Evolutionary conservation across 495 filamentous ascomycete genomes (phyloP), one percentile per base, ranked within the genome.

Genomic region (Annulohypoxylon bovei): DNA sequence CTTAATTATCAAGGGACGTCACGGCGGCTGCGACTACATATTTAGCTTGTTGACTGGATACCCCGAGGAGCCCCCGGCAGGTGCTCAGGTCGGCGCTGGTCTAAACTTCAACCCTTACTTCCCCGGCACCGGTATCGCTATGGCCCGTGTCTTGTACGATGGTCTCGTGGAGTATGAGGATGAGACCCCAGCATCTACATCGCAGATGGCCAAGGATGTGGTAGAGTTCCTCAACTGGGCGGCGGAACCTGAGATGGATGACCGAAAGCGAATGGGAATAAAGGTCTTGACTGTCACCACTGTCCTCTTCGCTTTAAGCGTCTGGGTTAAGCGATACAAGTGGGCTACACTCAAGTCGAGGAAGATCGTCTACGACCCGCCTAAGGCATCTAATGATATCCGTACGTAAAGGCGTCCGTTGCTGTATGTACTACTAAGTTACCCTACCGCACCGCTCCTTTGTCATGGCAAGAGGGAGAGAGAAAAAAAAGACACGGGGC

Each of bases 61-160:
- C 80, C 95, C 95, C 60, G 95, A 99, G 73, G 95, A 99, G 84
- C 88, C 93, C 50, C 95, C 95, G 11, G 91, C 95, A 40, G 95
- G 95, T 74, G 93, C 89, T 66, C 80, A 83, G 65, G 88, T 99
- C 70, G 86, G 87, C 63, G 87, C 89, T 64, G 95, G 95, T 68
- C 89, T 99, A 79, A 97, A 98, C 88, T 99, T 99, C 88, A 99
- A 99, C 88, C 95, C 95, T 27, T 99, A 98, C 86, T 99, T 99
- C 89, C 95, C 95, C 55, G 96, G 96, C 73, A 98, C 95, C 68
- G 95, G 94, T 74, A 99, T 99, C 81, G 96, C 92, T 74, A 99
- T 99, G 96, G 94, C 91, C 74, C 94, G 96, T 86, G 95, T 98
- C 62, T 88, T 99, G 46, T 99, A 95, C 82, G 95, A 99, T 73